phyloP scores from a whole-genome alignment of 306 rosid genomes.

The Lablab purpureus region DNA sequence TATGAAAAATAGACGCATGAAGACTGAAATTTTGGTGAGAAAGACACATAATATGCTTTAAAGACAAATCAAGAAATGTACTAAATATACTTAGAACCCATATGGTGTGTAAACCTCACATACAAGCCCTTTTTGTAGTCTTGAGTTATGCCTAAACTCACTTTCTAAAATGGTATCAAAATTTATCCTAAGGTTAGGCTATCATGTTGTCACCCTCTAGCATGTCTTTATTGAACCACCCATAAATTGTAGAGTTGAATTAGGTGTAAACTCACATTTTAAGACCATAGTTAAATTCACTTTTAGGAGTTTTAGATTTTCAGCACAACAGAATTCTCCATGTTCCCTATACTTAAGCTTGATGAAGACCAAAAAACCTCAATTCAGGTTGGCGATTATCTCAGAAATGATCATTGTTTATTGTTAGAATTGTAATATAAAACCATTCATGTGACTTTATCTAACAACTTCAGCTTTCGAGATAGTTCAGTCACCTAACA shows the following conservation, averaged over 20 bases:
- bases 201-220: no score
- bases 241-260: no score
- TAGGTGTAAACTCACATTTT: no score
- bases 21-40: conserved; percentile 9
- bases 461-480: neutral
- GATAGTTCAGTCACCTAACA: conserved; percentile 9
- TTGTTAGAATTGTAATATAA: neutral
- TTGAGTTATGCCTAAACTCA: no score
- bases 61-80: conserved; percentile 16
- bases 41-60: conserved; percentile 31
- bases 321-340: neutral
- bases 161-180: no score
- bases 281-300: no score
- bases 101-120: no score
- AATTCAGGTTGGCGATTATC: conserved; percentile 22
- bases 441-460: neutral
- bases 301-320: neutral
- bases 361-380: conserved; percentile 29
- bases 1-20: conserved; percentile 32
- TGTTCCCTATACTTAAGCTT: conserved; percentile 20
- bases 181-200: no score
- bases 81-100: conserved; percentile 22
- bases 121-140: no score
- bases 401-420: conserved; percentile 1
- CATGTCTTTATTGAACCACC: no score